Evolutionary conservation across 1,284 basidiomycete genomes (phyloP).

Genomic region (Cryptococcus deneoformans): DNA sequence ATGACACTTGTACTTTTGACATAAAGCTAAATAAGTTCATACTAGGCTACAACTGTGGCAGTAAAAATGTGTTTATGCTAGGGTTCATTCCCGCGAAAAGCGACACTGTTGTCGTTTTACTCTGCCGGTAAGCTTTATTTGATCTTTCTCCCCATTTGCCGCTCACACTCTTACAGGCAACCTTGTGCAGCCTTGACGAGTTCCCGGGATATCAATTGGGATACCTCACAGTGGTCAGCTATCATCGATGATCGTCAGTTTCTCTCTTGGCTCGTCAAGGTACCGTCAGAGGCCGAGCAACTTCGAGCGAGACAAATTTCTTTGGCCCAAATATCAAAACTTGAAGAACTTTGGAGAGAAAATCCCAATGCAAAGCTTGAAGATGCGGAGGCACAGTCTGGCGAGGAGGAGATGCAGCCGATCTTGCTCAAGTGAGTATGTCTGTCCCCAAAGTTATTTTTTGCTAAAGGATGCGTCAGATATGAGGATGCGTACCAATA

Average conservation of each 20-base stretch:
- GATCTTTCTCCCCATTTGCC: not conserved
- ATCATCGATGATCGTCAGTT: conserved; percentile 98
- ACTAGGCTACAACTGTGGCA: conserved; percentile 91
- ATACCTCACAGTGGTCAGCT: conserved; percentile 95
- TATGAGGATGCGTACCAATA: conserved; percentile 99
- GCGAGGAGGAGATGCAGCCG: conserved; percentile 93
- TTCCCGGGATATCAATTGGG: conserved; percentile 98
- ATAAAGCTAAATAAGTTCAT: conserved; percentile 18
- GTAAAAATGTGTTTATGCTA: conserved; percentile 99
- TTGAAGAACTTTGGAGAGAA: conserved; percentile 98
- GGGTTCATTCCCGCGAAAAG: conserved; percentile 99
- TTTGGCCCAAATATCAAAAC: conserved; percentile 92
- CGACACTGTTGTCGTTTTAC: conserved; percentile 97
- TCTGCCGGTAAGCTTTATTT: conserved; percentile 64
- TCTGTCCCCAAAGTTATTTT: too few species aligned
- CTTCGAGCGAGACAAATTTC: conserved; percentile 93
- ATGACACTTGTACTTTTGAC: not conserved
- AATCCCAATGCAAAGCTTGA: conserved; percentile 91
- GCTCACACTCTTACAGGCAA: conserved; percentile 60
- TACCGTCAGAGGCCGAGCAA: conserved; percentile 92
- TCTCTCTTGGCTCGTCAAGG: conserved; percentile 97
- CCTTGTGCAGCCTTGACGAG: conserved; percentile 86
- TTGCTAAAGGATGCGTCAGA: conserved; percentile 22
- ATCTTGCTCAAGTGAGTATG: conserved; percentile 64
- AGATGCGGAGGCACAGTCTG: conserved; percentile 93